A percentile compares a stretch with the other conserved stretches of the same genome.
phyloP scores from a whole-genome alignment of 2,329 filamentous ascomycete species.

The Emergomyces pasteurianus region DNA sequence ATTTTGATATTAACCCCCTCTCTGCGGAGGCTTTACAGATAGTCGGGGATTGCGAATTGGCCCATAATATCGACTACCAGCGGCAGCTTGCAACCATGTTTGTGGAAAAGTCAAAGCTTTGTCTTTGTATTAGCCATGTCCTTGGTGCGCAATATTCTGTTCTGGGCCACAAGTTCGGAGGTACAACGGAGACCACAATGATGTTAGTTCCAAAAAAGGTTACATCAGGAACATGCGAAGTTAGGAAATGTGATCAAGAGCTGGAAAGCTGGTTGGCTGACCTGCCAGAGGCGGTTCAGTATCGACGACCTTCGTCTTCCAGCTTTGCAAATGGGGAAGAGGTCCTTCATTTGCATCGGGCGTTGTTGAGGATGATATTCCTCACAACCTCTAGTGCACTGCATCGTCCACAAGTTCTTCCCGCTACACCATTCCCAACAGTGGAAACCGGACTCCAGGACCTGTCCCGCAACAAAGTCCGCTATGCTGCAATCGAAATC shows the following conservation, averaged over 20 bases:
- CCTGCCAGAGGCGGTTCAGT: conserved; percentile 60
- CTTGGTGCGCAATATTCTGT: conserved; percentile 87
- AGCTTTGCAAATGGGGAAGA: conserved; percentile 37
- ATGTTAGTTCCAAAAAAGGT: conserved; percentile 86
- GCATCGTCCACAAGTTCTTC: conserved; percentile 81
- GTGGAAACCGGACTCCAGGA: conserved; percentile 62
- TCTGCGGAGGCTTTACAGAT: conserved; percentile 57
- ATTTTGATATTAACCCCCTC: conserved; percentile 67
- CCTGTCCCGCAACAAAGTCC: conserved; percentile 68
- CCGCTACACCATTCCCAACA: conserved; percentile 49
- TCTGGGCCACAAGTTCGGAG: conserved; percentile 61
- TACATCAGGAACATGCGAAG: conserved; percentile 67
- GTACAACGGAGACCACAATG: conserved; percentile 65
- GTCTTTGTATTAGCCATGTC: conserved; percentile 79
- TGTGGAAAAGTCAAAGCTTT: conserved; percentile 81
- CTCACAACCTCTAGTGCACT: conserved; percentile 83
- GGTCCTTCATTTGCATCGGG: conserved; percentile 57
- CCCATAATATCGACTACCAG: conserved; percentile 62
- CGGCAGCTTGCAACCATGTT: conserved; percentile 74
- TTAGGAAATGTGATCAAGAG: conserved; percentile 66
- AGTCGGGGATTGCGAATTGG: conserved; percentile 55
- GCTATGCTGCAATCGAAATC: conserved; percentile 72
- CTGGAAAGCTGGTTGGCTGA: conserved; percentile 65
- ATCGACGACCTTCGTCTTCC: conserved; percentile 51
- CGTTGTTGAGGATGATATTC: conserved; percentile 87